phyloP scores from a whole-genome alignment of 352 stramenopile genomes.

The Pythium oligandrum region DNA sequence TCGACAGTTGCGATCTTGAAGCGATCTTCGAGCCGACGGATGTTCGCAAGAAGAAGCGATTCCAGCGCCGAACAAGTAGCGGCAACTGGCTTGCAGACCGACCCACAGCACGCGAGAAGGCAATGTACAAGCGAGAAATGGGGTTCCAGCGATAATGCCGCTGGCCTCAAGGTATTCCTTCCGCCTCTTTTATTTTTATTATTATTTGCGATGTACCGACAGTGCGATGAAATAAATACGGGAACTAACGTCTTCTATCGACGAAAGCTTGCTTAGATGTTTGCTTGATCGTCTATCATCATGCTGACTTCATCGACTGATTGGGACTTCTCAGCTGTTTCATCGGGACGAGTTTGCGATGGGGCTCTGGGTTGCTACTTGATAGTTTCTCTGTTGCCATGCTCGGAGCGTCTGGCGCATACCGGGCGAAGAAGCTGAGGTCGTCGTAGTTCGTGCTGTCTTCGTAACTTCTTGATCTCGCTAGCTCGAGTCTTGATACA shows the following conservation, averaged over 20 bases:
- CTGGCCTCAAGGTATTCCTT: background rate
- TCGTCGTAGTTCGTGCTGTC: slow-evolving; percentile 8
- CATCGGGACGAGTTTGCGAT: no score
- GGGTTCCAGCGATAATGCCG: slow-evolving; percentile 46
- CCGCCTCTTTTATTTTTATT: no score
- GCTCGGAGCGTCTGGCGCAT: background rate
- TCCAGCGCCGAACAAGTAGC: slow-evolving; percentile 72
- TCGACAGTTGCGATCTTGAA: slow-evolving; percentile 80
- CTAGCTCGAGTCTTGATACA: no score
- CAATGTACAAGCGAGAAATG: slow-evolving; percentile 82
- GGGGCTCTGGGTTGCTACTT: no score
- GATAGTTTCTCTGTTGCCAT: no score
- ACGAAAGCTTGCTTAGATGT: no score
- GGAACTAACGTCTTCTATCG: no score
- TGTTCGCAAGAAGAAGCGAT: slow-evolving; percentile 72
- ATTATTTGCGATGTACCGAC: no score
- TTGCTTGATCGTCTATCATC: no score
- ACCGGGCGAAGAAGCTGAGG: slow-evolving; percentile 23
- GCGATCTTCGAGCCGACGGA: slow-evolving; percentile 79
- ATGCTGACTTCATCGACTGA: no score
- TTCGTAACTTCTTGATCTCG: slow-evolving; percentile 32
- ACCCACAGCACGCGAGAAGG: slow-evolving; percentile 68
- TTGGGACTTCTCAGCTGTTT: no score
- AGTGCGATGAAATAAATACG: no score
- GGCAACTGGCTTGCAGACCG: slow-evolving; percentile 83